phyloP scores from a whole-genome alignment of 306 rosid species.

The Cucumis hystrix region DNA sequence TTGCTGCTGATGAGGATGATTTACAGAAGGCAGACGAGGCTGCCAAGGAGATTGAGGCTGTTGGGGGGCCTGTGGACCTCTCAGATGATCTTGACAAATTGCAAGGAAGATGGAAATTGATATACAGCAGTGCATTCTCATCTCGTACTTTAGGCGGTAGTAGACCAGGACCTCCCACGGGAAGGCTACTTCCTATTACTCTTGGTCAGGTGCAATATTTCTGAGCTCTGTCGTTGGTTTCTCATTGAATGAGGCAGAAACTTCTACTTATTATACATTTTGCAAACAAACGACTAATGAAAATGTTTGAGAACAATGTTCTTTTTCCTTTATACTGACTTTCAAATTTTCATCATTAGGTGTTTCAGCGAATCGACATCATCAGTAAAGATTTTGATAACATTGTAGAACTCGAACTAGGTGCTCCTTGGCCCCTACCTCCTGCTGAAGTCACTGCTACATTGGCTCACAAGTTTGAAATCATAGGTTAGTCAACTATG shows the following conservation, averaged over 20 bases:
- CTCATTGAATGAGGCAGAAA: not conserved
- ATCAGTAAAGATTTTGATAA: conserved; percentile 81
- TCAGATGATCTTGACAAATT: conserved; percentile 46
- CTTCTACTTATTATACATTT: not conserved
- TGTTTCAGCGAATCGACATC: conserved; percentile 79
- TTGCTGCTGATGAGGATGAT: conserved; percentile 79
- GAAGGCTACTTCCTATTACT: conserved; percentile 85
- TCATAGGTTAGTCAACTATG: conserved; percentile 42
- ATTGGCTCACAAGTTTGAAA: conserved; percentile 90
- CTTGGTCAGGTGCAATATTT: conserved; percentile 63
- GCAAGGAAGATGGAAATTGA: conserved; percentile 93
- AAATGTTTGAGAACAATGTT: not conserved
- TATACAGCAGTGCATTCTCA: conserved; percentile 88
- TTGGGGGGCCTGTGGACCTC: conserved; percentile 65
- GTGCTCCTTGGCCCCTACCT: conserved; percentile 85
- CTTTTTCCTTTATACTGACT: not conserved
- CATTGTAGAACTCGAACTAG: conserved; percentile 73
- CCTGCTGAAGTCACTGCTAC: conserved; percentile 69
- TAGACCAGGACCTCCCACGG: conserved; percentile 86
- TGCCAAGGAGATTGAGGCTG: conserved; percentile 74
- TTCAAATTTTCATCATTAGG: conserved; percentile 29
- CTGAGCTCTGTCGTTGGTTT: not conserved
- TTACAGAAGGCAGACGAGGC: conserved; percentile 67
- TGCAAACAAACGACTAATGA: not conserved
- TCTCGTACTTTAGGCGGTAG: conserved; percentile 83